Evolutionary conservation across 2,329 filamentous ascomycete species (phyloP).

Genomic region (Grosmannia penicillata): DNA sequence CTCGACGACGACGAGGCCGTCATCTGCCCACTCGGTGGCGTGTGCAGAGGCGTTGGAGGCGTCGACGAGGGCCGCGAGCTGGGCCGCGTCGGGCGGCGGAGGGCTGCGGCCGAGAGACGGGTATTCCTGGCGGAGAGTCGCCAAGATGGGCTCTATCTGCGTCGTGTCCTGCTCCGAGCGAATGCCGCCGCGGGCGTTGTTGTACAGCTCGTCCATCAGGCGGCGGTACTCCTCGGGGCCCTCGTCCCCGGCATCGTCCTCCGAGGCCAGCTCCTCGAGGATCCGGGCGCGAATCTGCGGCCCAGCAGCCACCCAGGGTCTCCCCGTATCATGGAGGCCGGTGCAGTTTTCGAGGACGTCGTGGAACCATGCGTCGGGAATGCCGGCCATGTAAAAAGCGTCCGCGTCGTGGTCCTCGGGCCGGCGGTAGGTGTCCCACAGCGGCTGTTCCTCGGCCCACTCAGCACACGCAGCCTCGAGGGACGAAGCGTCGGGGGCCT

Average conservation of each 20-base stretch:
- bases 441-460: background rate
- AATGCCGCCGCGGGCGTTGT: background rate
- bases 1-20: background rate
- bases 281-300: background rate
- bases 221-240: background rate
- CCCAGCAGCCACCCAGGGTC: background rate
- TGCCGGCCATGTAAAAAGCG: background rate
- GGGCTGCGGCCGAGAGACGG: background rate
- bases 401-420: background rate
- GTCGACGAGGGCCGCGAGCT: background rate
- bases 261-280: background rate
- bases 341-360: background rate
- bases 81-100: background rate
- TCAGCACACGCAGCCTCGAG: background rate
- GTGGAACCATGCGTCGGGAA: background rate
- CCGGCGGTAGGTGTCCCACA: background rate
- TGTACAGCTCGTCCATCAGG: background rate
- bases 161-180: conserved; percentile 4
- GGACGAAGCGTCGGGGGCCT: background rate
- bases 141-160: background rate
- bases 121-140: background rate
- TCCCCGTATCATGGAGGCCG: background rate
- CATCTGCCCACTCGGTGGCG: too few species aligned
- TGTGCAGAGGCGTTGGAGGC: too few species aligned
- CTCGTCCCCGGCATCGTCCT: background rate